These are phyloP conservation scores for Fusarium sp. DNA, from an alignment of 2,329 filamentous ascomycete genomes.

Conservation along the genomic window DNA sequence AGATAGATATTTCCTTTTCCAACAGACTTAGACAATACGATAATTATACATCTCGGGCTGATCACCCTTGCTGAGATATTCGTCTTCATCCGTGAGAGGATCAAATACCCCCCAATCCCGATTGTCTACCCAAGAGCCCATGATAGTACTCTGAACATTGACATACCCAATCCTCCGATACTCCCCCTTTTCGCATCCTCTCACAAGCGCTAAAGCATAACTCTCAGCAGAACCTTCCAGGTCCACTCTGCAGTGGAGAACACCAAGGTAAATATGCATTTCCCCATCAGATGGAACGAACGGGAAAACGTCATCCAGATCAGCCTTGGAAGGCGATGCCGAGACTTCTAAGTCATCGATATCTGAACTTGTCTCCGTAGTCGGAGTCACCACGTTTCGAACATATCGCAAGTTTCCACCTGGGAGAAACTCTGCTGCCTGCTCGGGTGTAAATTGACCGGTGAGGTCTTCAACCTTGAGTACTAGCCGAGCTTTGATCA, in stretches of 20 bases:
- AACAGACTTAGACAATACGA: constrained; percentile 20
- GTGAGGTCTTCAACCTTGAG: constrained; percentile 24
- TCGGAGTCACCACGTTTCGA: constrained; percentile 6
- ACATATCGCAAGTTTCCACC: constrained; percentile 28
- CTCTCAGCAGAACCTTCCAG: not conserved
- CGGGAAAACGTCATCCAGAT: constrained; percentile 16
- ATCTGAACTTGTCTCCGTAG: not conserved
- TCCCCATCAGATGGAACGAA: not conserved
- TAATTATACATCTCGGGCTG: constrained; percentile 22
- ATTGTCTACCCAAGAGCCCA: constrained; percentile 4
- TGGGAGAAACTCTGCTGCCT: constrained; percentile 33
- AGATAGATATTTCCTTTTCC: not conserved
- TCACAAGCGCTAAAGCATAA: constrained; percentile 22
- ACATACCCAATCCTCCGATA: constrained; percentile 30
- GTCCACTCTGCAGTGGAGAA: constrained; percentile 16
- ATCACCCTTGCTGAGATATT: constrained; percentile 18
- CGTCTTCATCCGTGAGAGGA: constrained; percentile 14
- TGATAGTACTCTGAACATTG: not conserved
- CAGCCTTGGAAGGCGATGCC: not conserved
- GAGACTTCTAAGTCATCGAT: not conserved
- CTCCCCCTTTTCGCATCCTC: constrained; percentile 23
- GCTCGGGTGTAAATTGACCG: constrained; percentile 17
- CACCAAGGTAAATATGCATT: constrained; percentile 20
- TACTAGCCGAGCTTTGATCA: constrained; percentile 29
- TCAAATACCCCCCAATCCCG: constrained; percentile 27